phyloP scores from a whole-genome alignment of 768 basidiomycete genomes.

The Amylocystis lapponica region DNA sequence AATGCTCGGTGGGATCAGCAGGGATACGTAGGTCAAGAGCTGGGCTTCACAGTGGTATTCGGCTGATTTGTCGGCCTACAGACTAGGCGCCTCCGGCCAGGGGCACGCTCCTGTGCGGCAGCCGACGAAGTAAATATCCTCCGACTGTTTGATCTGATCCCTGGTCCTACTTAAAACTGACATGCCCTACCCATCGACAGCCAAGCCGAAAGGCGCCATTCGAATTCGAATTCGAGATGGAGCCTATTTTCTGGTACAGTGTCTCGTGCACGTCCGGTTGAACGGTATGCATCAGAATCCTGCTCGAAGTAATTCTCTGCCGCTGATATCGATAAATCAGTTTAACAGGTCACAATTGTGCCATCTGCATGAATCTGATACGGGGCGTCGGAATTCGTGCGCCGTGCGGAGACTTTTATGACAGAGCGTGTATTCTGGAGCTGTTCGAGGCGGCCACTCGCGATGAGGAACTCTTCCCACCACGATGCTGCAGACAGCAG shows the following conservation, averaged over 20 bases:
- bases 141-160: no score
- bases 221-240: background rate
- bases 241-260: background rate
- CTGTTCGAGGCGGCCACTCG: conserved; percentile 29
- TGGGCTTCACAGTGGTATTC: no score
- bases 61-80: background rate
- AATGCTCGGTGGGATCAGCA: background rate
- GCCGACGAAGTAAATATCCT: no score
- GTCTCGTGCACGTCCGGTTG: background rate
- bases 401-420: conserved; percentile 32
- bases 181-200: no score
- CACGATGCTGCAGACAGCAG: conserved; percentile 21
- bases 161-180: no score
- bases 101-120: background rate
- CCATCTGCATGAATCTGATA: conserved; percentile 15
- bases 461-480: conserved; percentile 34
- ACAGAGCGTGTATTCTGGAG: conserved; percentile 25
- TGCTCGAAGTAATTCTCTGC: background rate
- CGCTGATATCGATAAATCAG: background rate
- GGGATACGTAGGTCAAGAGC: background rate
- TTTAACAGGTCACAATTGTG: conserved; percentile 8
- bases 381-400: conserved; percentile 5
- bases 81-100: background rate
- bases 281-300: background rate
- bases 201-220: background rate